phyloP scores from a whole-genome alignment of 768 basidiomycete species.

The Panaeolus cyanescens region DNA sequence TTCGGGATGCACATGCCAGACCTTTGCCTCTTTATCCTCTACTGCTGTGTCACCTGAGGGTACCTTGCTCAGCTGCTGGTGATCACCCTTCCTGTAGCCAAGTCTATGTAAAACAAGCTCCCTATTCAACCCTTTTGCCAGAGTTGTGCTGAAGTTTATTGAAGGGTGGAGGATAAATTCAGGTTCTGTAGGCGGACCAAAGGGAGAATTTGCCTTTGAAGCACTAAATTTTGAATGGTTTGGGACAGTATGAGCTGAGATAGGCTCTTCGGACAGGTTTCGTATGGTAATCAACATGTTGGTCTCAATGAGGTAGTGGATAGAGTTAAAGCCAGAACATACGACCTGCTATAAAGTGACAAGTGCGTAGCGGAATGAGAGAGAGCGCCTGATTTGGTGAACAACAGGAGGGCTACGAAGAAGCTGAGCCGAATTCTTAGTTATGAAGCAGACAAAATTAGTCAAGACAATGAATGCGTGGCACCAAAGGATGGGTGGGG shows the following conservation, averaged over 20 bases:
- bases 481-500: background rate
- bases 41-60: constrained; percentile 2
- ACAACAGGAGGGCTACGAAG: background rate
- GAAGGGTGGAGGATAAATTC: constrained; percentile 18
- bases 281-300: constrained; percentile 26
- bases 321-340: too few relatives aligned
- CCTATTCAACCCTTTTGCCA: constrained; percentile 18
- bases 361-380: background rate
- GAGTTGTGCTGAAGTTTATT: constrained; percentile 14
- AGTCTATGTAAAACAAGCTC: constrained; percentile 16
- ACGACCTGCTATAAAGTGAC: too few relatives aligned
- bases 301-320: background rate
- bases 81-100: background rate
- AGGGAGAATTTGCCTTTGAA: background rate
- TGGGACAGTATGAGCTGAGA: constrained; percentile 17
- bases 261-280: constrained; percentile 27
- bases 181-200: background rate
- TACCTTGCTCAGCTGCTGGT: background rate
- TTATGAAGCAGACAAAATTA: background rate
- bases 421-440: background rate
- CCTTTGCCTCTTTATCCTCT: constrained; percentile 9
- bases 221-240: constrained; percentile 15
- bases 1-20: constrained; percentile 26
- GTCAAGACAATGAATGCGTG: background rate
- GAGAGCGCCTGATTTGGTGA: background rate